Base-by-base conservation (phyloP, 768 basidiomycete genomes). In the Mycena epipterygia region DNA sequence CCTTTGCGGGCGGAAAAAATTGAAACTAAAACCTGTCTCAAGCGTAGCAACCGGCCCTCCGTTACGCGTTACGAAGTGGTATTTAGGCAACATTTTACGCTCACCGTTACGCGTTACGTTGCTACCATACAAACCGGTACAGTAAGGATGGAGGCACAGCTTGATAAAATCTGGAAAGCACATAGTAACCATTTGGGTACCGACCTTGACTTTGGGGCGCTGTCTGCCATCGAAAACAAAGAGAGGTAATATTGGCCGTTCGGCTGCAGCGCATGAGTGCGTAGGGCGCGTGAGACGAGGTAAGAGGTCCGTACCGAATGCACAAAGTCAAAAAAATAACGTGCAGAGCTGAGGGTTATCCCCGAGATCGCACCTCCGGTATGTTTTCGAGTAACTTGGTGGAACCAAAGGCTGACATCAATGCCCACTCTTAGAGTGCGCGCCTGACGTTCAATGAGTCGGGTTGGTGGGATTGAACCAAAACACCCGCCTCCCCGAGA, bases 261-360 rank as follows among this genome's bases (percentile, higher is more conserved):
- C 73, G 23, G 64, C 78, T 80, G 42, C 2, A 37, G 13, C 12
- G 25, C 3, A 19, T 37, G 5, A 21, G 4, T 5, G 11, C 11
- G n/a, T 60, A 25, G 41, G 56, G 33, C 21, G 30, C 42, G 48
- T 52, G 12, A 41, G 13, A 37, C 35, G 25, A 27, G 30, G 14
- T 48, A 16, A 21, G 82, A 79, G 42, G n/a, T n/a, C 69, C 84
- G 79, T 58, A 91, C 83, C 33, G 89, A 85, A 39, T 82, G 81
- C n/a, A 82, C 83, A 73, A 87, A 90, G 39, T 30, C 89, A 89
- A 79, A 90, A 93, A 80, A 92, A 93, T 8, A 93, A 82, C 0
- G 94, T 95, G 29, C 95, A 85, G 11, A 96, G 84, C 63, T 94
- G 93, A 11, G 95, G 95, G 68, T 96, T 95, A 78, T 95, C 93